These are phyloP conservation scores for Neurospora pannonica DNA, from an alignment of 495 filamentous ascomycete species.

Conservation along the genomic window DNA sequence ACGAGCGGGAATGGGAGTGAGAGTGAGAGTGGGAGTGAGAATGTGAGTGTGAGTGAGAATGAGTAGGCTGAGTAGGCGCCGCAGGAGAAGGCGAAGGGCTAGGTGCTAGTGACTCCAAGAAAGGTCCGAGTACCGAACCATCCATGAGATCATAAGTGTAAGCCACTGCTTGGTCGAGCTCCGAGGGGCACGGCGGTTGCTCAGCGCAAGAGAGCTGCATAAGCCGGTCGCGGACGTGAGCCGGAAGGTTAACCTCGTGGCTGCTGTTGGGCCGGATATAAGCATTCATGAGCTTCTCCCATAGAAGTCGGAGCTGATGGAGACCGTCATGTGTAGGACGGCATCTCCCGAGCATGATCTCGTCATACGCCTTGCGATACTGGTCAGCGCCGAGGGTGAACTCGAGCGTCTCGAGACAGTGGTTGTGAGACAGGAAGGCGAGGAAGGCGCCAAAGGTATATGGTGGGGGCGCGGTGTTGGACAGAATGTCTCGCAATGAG, in stretches of 20 bases:
- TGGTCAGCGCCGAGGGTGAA: slow-evolving; percentile 93
- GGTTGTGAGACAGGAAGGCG: slow-evolving; percentile 95
- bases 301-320: slow-evolving; percentile 43
- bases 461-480: slow-evolving; percentile 76
- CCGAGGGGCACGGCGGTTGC: slow-evolving; percentile 66
- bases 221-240: slow-evolving; percentile 71
- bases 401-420: slow-evolving; percentile 93
- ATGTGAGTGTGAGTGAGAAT: slow-evolving; percentile 12
- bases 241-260: slow-evolving; percentile 87
- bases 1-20: neutral
- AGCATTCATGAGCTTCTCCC: slow-evolving; percentile 57
- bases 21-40: slow-evolving; percentile 2
- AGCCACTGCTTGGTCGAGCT: slow-evolving; percentile 77
- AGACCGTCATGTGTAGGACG: neutral
- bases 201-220: slow-evolving; percentile 51
- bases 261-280: slow-evolving; percentile 73
- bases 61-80: slow-evolving; percentile 22
- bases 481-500: slow-evolving; percentile 76
- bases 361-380: slow-evolving; percentile 68
- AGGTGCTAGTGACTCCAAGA: slow-evolving; percentile 52
- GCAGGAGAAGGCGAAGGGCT: slow-evolving; percentile 4
- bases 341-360: slow-evolving; percentile 28
- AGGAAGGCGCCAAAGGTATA: slow-evolving; percentile 93
- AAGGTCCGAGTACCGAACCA: slow-evolving; percentile 81
- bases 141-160: slow-evolving; percentile 96